A percentile compares a stretch with the other conserved stretches of the same genome.
These are phyloP conservation scores for Nicotiana sylvestris DNA, from an alignment of 257 asterid genomes.

Conservation along the genomic window DNA sequence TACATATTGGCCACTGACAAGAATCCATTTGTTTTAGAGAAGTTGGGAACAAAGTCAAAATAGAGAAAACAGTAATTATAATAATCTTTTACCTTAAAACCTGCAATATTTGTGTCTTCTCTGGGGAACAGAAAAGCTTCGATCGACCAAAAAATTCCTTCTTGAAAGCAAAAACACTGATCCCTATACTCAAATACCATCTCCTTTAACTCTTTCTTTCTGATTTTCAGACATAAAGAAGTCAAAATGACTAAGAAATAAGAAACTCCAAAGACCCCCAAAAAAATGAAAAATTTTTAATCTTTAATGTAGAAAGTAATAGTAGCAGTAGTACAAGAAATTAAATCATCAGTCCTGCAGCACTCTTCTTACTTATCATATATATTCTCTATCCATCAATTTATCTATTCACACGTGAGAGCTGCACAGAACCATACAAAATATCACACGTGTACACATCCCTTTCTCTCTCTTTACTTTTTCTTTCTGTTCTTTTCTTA, in stretches of 20 bases:
- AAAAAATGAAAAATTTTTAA: slow-evolving; percentile 7
- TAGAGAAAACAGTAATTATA: slow-evolving; percentile 5
- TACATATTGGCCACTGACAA: neutral
- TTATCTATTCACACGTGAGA: slow-evolving; percentile 80
- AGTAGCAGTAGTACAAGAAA: slow-evolving; percentile 36
- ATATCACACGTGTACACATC: slow-evolving; percentile 20
- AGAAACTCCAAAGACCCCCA: slow-evolving; percentile 13
- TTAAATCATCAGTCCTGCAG: slow-evolving; percentile 39
- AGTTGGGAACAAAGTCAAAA: slow-evolving; percentile 16
- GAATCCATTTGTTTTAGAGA: slow-evolving; percentile 6
- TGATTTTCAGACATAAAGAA: slow-evolving; percentile 13
- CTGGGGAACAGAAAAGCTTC: slow-evolving; percentile 44
- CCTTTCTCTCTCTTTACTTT: slow-evolving; percentile 10
- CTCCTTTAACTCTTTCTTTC: slow-evolving; percentile 9
- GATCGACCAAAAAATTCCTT: slow-evolving; percentile 33
- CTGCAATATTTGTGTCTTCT: slow-evolving; percentile 33
- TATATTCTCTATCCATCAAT: slow-evolving; percentile 36
- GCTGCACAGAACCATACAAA: slow-evolving; percentile 17
- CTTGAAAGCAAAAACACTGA: slow-evolving; percentile 39
- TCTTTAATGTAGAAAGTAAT: slow-evolving; percentile 25
- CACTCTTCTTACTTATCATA: slow-evolving; percentile 38
- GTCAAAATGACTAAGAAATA: neutral
- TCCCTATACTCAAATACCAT: slow-evolving; percentile 43
- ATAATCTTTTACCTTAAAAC: slow-evolving; percentile 35
- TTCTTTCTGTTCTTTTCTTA: neutral